Evolutionary conservation across 2,329 filamentous ascomycete species (phyloP).

Genomic region (Colletotrichum lupini): DNA sequence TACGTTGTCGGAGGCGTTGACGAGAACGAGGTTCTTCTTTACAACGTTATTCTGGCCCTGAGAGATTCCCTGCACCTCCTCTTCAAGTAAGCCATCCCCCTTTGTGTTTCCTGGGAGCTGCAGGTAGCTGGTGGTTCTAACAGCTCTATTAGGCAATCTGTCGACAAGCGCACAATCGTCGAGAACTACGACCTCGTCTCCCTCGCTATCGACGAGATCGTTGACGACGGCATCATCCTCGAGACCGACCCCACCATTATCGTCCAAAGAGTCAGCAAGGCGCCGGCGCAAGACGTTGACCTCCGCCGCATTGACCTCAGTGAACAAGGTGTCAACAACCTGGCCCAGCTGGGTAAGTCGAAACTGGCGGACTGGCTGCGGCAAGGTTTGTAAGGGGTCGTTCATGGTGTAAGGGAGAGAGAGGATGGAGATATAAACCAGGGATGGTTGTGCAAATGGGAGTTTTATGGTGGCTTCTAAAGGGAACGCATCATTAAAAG

Average conservation of each 20-base stretch:
- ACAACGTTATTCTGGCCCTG: conserved; percentile 92
- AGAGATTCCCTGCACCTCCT: conserved; percentile 90
- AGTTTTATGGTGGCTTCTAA: conserved; percentile 36
- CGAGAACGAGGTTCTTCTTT: conserved; percentile 97
- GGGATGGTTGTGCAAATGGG: conserved; percentile 20
- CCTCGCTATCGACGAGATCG: conserved; percentile 93
- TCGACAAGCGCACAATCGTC: conserved; percentile 96
- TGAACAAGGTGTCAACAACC: conserved; percentile 93
- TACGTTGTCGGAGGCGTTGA: conserved; percentile 92
- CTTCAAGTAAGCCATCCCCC: conserved; percentile 78
- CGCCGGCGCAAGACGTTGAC: conserved; percentile 90
- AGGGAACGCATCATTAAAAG: conserved; percentile 37
- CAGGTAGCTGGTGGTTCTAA: not conserved
- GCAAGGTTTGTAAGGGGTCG: conserved; percentile 73
- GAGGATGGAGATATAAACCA: not conserved
- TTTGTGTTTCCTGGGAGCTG: not conserved
- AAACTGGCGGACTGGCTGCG: conserved; percentile 92
- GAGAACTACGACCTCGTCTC: conserved; percentile 96
- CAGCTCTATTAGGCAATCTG: conserved; percentile 78
- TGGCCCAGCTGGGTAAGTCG: conserved; percentile 92
- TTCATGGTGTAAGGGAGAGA: conserved; percentile 2
- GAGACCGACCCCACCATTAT: conserved; percentile 97
- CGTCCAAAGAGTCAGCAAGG: conserved; percentile 90
- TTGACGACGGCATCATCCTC: conserved; percentile 95
- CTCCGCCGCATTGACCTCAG: conserved; percentile 95